Base-by-base conservation (phyloP, 2,329 filamentous ascomycete species). In the Venturia carpophila region DNA sequence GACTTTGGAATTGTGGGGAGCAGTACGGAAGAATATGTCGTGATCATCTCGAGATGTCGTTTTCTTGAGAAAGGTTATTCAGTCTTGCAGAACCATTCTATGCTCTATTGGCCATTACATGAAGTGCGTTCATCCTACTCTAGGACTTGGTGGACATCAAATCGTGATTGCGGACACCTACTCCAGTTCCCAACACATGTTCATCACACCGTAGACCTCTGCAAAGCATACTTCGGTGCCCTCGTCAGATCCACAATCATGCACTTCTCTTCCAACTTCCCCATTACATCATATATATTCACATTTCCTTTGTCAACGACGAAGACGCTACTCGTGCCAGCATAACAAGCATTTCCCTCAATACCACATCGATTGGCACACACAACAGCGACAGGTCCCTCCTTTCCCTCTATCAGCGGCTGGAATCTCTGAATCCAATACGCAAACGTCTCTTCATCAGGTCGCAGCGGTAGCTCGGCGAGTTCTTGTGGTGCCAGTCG, bases 401-500 rank as follows among this genome's bases (percentile, higher is more conserved):
- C 70, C n/a, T 49, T 43, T 41, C n/a, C 68, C 67, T 1, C 65
- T 70, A 80, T 71, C 49, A 81, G 69, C 0, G 90, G 90, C 65
- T 88, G 85, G 4, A 93, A 79, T 0, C 90, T 82, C 21, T 84
- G 82, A 0, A 91, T 78, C 90, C 90, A 93, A 70, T 93, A 93
- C 0, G 84, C 83, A 10, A 93, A 72, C 0, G 89, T 91, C 30
- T 90, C 84, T 75, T 89, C 81, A 68, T 92, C 89, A 0, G 89
- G 88, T 62, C 83, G 68, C 68, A 77, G 37, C 69, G 79, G 66
- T 71, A 84, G 71, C 78, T 85, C 9, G 66, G 66, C 21, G 70
- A 78, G 1, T 74, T 79, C 70, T 79, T 81, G 67, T 79, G 84
- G 65, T 73, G 78, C 1, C 30, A 84, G 72, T 37, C 77, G 72